Evolutionary conservation across 768 basidiomycete species (phyloP).

Genomic region (Lentinus tigrinus): DNA sequence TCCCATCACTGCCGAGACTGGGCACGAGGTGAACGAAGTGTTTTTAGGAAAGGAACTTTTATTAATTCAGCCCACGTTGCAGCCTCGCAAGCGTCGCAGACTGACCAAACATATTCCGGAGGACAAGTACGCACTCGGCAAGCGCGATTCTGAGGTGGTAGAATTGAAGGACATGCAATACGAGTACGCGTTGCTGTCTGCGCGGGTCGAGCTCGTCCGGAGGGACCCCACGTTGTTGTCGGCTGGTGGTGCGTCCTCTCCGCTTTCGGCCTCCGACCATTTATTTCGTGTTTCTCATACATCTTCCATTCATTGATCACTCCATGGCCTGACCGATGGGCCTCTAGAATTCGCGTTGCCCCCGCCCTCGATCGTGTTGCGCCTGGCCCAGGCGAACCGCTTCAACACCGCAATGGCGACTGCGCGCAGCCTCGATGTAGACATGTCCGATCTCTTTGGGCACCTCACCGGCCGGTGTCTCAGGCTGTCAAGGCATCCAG

Average conservation of each 20-base stretch:
- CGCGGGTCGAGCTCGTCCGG: slow-evolving; percentile 72
- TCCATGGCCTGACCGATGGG: background rate
- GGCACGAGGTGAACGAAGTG: slow-evolving; percentile 40
- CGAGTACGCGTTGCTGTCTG: slow-evolving; percentile 73
- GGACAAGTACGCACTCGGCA: slow-evolving; percentile 60
- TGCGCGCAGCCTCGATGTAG: slow-evolving; percentile 73
- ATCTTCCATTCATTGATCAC: background rate
- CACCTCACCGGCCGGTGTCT: slow-evolving; percentile 78
- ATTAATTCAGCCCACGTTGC: slow-evolving; percentile 3
- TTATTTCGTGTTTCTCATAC: background rate
- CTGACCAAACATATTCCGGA: slow-evolving; percentile 78
- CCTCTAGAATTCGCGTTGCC: slow-evolving; percentile 47
- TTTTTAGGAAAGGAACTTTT: slow-evolving; percentile 17
- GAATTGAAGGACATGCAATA: slow-evolving; percentile 76
- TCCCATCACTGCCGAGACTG: slow-evolving; percentile 47
- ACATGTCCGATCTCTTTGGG: slow-evolving; percentile 86
- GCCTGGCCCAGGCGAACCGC: slow-evolving; percentile 73
- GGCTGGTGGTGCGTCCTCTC: slow-evolving; percentile 57
- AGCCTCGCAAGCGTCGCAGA: slow-evolving; percentile 72
- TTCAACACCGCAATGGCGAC: slow-evolving; percentile 79
- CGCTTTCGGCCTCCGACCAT: slow-evolving; percentile 2
- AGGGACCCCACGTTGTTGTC: slow-evolving; percentile 62
- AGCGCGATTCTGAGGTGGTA: slow-evolving; percentile 74
- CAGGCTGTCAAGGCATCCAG: slow-evolving; percentile 63
- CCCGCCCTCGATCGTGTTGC: slow-evolving; percentile 66